Evolutionary conservation across 1,284 basidiomycete species (phyloP).

Genomic region (Boletus sp.): DNA sequence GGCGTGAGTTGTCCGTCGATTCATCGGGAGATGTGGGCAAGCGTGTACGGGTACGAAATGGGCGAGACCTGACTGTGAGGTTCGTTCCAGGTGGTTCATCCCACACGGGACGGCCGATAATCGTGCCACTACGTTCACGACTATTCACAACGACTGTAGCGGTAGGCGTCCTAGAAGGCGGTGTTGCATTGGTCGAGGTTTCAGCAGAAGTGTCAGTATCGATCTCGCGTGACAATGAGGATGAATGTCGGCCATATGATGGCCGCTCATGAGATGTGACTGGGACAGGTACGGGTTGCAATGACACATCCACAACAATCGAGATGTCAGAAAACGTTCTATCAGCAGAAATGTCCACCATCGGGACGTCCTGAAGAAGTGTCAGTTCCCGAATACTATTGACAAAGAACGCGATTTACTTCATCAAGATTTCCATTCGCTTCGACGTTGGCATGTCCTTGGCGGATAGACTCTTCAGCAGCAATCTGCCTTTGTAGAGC

Average conservation of each 20-base stretch:
- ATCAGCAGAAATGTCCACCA: conserved; percentile 23
- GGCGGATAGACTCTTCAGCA: conserved; percentile 14
- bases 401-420: conserved; percentile 18
- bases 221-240: conserved; percentile 41
- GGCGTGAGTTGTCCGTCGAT: conserved; percentile 54
- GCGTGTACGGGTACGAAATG: conserved; percentile 31
- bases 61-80: conserved; percentile 30
- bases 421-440: conserved; percentile 21
- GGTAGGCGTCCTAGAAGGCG: conserved; percentile 57
- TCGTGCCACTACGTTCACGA: conserved; percentile 71
- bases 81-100: conserved; percentile 38
- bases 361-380: conserved; percentile 25
- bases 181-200: conserved; percentile 55
- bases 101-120: conserved; percentile 64
- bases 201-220: conserved; percentile 55
- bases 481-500: conserved; percentile 53
- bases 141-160: conserved; percentile 49
- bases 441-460: conserved; percentile 6
- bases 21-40: conserved; percentile 47
- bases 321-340: conserved; percentile 21
- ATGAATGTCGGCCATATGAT: conserved; percentile 20
- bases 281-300: conserved; percentile 18
- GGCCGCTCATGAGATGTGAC: conserved; percentile 21
- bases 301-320: conserved; percentile 23
- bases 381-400: conserved; percentile 6